Conservation (phyloP, 495 filamentous ascomycete genomes). For the Saxophila tyrrhenica region DNA sequence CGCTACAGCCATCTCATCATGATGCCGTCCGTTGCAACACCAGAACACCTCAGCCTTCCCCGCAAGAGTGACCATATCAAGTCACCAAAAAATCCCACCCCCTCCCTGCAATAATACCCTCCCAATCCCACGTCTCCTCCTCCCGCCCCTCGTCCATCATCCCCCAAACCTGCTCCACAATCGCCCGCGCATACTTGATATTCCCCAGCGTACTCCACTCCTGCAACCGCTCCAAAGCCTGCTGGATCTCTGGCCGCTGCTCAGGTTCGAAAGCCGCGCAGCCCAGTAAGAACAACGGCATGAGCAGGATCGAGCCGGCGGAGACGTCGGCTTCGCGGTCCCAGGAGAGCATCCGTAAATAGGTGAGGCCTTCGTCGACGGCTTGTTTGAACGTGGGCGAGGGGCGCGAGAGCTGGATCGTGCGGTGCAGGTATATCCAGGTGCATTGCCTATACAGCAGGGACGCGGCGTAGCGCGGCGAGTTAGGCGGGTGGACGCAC, state of each 20-base stretch:
- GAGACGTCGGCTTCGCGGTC: slow-evolving; percentile 31
- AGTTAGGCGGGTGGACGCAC: slow-evolving; percentile 56
- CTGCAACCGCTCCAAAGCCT: slow-evolving; percentile 57
- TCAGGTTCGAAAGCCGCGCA: slow-evolving; percentile 62
- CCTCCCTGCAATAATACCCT: slow-evolving; percentile 62
- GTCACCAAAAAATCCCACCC: slow-evolving; percentile 75
- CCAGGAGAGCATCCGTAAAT: slow-evolving; percentile 49
- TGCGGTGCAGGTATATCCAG: slow-evolving; percentile 83
- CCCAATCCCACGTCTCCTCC: slow-evolving; percentile 78
- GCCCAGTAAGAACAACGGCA: slow-evolving; percentile 80
- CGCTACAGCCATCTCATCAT: too few species aligned
- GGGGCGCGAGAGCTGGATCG: slow-evolving; percentile 62
- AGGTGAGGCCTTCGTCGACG: slow-evolving; percentile 65
- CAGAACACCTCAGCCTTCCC: too few species aligned
- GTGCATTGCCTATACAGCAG: slow-evolving; percentile 82
- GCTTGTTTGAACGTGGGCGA: slow-evolving; percentile 49
- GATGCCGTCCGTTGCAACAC: too few species aligned
- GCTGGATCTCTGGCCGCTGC: slow-evolving; percentile 59
- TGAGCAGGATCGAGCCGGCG: slow-evolving; percentile 70
- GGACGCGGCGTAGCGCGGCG: slow-evolving; percentile 62
- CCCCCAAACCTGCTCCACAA: slow-evolving; percentile 73
- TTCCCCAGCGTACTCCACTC: slow-evolving; percentile 73
- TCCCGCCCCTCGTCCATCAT: slow-evolving; percentile 69
- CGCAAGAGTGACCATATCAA: too few species aligned
- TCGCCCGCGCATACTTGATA: slow-evolving; percentile 59